These are phyloP conservation scores for Fraxinus albicans DNA, from an alignment of 305 asterid genomes.

Conservation along the genomic window DNA sequence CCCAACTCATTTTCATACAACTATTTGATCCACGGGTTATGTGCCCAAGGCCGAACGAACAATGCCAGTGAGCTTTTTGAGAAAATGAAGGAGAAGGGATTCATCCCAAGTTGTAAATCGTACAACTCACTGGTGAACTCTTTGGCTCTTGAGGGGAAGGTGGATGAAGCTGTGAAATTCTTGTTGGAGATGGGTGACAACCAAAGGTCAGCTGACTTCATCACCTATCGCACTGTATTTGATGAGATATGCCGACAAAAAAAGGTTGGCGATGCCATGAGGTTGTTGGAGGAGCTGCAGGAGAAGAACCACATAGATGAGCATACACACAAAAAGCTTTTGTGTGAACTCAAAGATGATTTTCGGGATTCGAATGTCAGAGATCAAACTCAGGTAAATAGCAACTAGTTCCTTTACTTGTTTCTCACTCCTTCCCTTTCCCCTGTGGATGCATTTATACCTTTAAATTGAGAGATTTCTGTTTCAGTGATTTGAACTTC, in stretches of 20 bases:
- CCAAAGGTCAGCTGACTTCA: slow-evolving; percentile 55
- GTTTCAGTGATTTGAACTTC: not conserved
- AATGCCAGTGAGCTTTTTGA: slow-evolving; percentile 74
- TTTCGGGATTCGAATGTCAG: slow-evolving; percentile 13
- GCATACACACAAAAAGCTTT: slow-evolving; percentile 48
- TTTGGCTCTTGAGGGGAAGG: slow-evolving; percentile 74
- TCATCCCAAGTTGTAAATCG: slow-evolving; percentile 70
- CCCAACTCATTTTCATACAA: slow-evolving; percentile 78
- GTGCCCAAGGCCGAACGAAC: slow-evolving; percentile 79
- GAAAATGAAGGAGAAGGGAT: slow-evolving; percentile 73
- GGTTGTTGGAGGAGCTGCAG: slow-evolving; percentile 56
- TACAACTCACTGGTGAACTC: slow-evolving; percentile 84
- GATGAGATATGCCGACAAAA: slow-evolving; percentile 64
- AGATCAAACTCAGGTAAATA: slow-evolving; percentile 27
- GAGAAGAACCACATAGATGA: slow-evolving; percentile 54
- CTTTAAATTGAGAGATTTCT: not conserved
- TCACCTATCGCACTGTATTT: slow-evolving; percentile 70
- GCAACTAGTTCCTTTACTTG: not conserved
- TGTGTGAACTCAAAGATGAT: slow-evolving; percentile 34
- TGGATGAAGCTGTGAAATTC: slow-evolving; percentile 72
- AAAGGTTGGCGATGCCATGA: slow-evolving; percentile 46
- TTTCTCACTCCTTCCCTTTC: not conserved
- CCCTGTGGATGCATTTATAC: not conserved
- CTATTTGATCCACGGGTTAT: slow-evolving; percentile 84
- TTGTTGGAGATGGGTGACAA: slow-evolving; percentile 78